phyloP scores from a whole-genome alignment of 2,329 filamentous ascomycete species.

The Trichoderma koningiopsis region DNA sequence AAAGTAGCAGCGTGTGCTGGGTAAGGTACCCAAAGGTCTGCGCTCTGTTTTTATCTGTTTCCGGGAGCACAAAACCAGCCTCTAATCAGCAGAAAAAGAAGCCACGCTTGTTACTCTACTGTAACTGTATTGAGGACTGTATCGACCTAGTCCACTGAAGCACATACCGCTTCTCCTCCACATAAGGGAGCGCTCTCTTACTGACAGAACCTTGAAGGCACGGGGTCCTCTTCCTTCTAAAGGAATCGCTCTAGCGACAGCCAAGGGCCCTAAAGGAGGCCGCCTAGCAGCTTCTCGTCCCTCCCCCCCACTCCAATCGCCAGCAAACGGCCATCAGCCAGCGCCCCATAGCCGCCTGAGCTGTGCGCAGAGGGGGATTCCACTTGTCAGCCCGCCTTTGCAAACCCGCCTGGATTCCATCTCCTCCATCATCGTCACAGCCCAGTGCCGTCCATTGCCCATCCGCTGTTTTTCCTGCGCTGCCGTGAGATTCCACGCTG shows the following conservation, averaged over 20 bases:
- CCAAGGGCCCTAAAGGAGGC: conserved; percentile 15
- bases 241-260: neutral
- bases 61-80: neutral
- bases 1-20: neutral
- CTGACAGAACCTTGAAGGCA: neutral
- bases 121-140: neutral
- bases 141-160: neutral
- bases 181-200: neutral
- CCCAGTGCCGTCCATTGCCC: conserved; percentile 1
- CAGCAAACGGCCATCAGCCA: conserved; percentile 14
- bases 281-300: conserved; percentile 4
- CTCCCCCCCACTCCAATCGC: conserved; percentile 2
- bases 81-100: neutral
- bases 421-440: conserved; percentile 21
- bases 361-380: conserved; percentile 18
- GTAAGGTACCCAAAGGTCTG: conserved; percentile 1
- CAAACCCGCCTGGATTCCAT: conserved; percentile 19
- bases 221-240: neutral
- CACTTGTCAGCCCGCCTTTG: conserved; percentile 25
- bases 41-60: neutral
- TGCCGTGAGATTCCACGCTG: neutral
- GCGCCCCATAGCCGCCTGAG: conserved; percentile 15
- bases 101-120: neutral
- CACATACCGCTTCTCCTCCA: neutral
- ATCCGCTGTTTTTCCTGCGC: neutral